A percentile compares a stretch with the other conserved stretches of the same genome.
These are phyloP conservation scores for Lunularia cruciata DNA, from an alignment of 225 moss, liverwort and hornwort genomes.

Conservation along the genomic window DNA sequence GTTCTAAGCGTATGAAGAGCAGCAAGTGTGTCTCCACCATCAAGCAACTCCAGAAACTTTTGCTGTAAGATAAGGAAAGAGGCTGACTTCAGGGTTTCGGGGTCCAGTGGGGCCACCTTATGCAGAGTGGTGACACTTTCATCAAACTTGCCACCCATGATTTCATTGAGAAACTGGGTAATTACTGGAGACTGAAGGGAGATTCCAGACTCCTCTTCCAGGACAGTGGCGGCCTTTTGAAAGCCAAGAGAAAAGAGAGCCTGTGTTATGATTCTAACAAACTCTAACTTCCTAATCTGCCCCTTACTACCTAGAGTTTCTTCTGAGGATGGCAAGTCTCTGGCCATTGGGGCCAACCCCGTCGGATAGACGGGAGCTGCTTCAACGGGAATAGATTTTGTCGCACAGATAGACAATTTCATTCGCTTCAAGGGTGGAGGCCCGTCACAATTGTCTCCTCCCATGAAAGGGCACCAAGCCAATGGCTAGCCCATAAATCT, in stretches of 20 bases:
- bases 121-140: constrained; percentile 74
- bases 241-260: constrained; percentile 93
- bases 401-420: constrained; percentile 72
- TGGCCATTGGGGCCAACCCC: constrained; percentile 98
- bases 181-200: constrained; percentile 89
- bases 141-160: constrained; percentile 87
- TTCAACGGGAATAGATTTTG: constrained; percentile 67
- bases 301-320: constrained; percentile 92
- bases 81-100: constrained; percentile 68
- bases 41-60: constrained; percentile 93
- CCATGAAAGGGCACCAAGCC: constrained; percentile 99
- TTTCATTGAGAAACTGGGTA: constrained; percentile 82
- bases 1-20: constrained; percentile 85
- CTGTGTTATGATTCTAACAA: constrained; percentile 94
- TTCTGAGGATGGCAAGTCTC: constrained; percentile 75
- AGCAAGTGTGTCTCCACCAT: constrained; percentile 63
- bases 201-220: constrained; percentile 94
- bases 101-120: constrained; percentile 71
- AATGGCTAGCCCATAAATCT: constrained; percentile 99
- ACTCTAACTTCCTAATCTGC: constrained; percentile 95
- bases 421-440: constrained; percentile 99
- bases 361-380: constrained; percentile 72
- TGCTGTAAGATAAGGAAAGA: constrained; percentile 94
- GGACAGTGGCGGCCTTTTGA: constrained; percentile 69
- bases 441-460: constrained; percentile 99